These are phyloP conservation scores for Chlorella sp. DNA, from an alignment of 139 green algal species.

Conservation along the genomic window DNA sequence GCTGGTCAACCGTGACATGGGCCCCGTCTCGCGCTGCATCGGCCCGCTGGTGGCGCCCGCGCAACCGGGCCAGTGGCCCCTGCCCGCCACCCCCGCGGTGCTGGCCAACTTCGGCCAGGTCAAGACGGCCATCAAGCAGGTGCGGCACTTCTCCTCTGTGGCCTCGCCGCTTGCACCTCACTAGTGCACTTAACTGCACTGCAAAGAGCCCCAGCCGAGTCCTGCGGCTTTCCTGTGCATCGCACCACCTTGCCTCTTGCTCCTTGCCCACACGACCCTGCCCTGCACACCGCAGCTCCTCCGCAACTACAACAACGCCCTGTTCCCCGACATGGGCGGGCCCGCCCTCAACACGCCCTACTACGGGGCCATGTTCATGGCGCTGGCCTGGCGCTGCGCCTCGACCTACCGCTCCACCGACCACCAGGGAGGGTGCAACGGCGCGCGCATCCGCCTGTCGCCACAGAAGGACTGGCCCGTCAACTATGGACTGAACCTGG, in stretches of 20 bases:
- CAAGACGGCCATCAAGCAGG: not conserved
- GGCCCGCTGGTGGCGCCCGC: constrained; percentile 2
- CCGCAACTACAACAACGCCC: too few species aligned
- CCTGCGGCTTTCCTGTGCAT: too few species aligned
- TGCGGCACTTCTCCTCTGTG: not conserved
- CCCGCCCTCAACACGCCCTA: constrained; percentile 1
- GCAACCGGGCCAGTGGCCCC: constrained; percentile 32
- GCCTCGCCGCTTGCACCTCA: too few species aligned
- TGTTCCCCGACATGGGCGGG: too few species aligned
- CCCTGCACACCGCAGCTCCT: too few species aligned
- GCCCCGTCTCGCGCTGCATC: constrained; percentile 17
- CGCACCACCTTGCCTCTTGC: too few species aligned
- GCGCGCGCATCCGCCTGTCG: constrained; percentile 29
- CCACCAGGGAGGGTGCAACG: constrained; percentile 40
- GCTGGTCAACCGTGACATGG: constrained; percentile 21
- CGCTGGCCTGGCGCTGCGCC: constrained; percentile 36
- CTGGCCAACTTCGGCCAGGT: constrained; percentile 14
- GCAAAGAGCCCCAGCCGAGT: too few species aligned
- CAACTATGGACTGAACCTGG: constrained; percentile 20
- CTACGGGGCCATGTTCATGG: constrained; percentile 24
- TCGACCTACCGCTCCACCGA: constrained; percentile 25
- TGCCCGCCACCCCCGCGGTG: constrained; percentile 5
- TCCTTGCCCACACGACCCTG: too few species aligned
- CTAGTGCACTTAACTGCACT: too few species aligned
- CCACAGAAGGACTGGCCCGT: constrained; percentile 36